These are phyloP conservation scores for Ensete ventricosum DNA, from an alignment of 176 grass and related monocot genomes.

Conservation along the genomic window DNA sequence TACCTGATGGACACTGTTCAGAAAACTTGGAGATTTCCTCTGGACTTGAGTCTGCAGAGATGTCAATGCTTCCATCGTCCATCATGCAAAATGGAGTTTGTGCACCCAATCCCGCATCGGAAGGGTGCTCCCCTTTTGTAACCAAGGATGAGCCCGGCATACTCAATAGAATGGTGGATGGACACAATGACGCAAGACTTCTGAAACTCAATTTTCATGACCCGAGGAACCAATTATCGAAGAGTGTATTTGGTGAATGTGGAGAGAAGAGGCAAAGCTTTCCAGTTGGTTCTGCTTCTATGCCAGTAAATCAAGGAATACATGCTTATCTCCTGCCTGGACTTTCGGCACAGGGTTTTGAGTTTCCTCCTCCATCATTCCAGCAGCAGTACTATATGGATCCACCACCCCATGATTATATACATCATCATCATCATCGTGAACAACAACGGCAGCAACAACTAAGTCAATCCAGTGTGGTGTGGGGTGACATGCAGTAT, in stretches of 20 bases:
- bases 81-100: not conserved
- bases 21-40: not conserved
- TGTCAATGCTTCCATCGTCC: not conserved
- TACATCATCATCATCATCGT: slow-evolving; percentile 11
- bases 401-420: slow-evolving; percentile 18
- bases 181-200: slow-evolving; percentile 16
- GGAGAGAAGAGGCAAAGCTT: slow-evolving; percentile 13
- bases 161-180: not conserved
- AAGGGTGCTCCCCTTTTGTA: not conserved
- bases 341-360: not conserved
- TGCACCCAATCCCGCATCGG: not conserved
- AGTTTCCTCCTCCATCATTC: slow-evolving; percentile 11
- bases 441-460: not conserved
- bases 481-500: slow-evolving; percentile 20
- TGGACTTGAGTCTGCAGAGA: not conserved
- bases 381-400: slow-evolving; percentile 28
- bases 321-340: not conserved
- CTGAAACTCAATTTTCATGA: slow-evolving; percentile 17
- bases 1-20: not conserved
- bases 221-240: slow-evolving; percentile 8
- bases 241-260: slow-evolving; percentile 17
- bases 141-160: not conserved
- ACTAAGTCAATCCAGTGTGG: slow-evolving; percentile 28
- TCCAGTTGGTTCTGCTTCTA: slow-evolving; percentile 14
- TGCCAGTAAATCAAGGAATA: slow-evolving; percentile 19